Conservation (phyloP, 2,329 filamentous ascomycete genomes). For the Apiospora malaysiana region DNA sequence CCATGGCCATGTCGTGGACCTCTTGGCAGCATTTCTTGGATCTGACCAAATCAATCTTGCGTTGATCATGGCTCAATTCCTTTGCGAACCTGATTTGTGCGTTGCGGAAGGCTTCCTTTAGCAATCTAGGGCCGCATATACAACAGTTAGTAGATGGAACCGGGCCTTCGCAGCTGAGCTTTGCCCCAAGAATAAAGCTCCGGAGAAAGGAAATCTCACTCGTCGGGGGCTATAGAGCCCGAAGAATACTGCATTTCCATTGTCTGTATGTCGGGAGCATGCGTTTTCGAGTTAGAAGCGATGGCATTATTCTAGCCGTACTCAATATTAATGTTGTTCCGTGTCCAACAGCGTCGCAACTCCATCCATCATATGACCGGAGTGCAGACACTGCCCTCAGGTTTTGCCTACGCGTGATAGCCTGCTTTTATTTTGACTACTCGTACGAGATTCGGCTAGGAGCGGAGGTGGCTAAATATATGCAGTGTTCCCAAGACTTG, state of each 20-base stretch:
- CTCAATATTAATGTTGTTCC: no score
- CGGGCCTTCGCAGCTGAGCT: no score
- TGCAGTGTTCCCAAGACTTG: neutral
- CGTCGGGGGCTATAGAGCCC: neutral
- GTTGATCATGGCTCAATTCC: neutral
- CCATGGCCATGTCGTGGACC: neutral
- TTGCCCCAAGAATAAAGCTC: no score
- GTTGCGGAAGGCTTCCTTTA: neutral
- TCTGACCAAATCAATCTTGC: neutral
- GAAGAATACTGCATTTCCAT: neutral
- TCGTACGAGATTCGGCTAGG: no score
- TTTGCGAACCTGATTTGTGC: neutral
- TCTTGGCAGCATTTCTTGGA: neutral
- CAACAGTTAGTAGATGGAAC: neutral
- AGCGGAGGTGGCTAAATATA: neutral
- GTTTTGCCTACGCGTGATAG: no score
- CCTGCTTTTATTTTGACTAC: no score
- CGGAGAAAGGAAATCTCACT: neutral
- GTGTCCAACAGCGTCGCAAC: no score
- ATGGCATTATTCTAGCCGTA: no score
- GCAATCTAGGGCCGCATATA: neutral
- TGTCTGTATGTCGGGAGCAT: neutral
- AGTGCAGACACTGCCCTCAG: no score
- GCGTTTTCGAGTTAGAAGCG: no score
- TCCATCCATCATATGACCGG: no score